Conservation (phyloP, 768 basidiomycete species). For the Coprinopsis strossmayeri region DNA sequence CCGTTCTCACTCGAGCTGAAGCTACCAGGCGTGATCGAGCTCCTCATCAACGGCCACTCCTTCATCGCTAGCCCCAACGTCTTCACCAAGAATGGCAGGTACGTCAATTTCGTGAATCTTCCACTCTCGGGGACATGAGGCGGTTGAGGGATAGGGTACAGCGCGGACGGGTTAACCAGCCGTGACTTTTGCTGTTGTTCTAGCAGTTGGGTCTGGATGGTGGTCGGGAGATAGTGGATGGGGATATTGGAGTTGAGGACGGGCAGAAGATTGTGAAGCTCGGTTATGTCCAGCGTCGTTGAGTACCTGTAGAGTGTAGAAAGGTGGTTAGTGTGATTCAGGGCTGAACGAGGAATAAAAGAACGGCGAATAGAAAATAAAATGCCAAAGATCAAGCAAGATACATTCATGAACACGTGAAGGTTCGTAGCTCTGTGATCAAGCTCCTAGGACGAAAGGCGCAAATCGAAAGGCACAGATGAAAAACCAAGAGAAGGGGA, state of each 20-base stretch:
- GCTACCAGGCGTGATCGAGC: conserved; percentile 49
- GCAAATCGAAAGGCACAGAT: too few species aligned
- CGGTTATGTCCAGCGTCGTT: conserved; percentile 69
- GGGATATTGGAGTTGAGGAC: conserved; percentile 67
- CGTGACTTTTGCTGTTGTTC: not conserved
- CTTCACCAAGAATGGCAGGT: conserved; percentile 80
- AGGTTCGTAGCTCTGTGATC: too few species aligned
- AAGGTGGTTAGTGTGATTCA: not conserved
- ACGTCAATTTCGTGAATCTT: conserved; percentile 64
- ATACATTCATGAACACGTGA: too few species aligned
- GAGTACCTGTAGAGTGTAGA: conserved; percentile 47
- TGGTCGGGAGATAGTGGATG: conserved; percentile 36
- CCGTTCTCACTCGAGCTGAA: conserved; percentile 5
- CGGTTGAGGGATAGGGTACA: conserved; percentile 32
- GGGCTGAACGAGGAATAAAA: too few species aligned
- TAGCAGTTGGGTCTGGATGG: conserved; percentile 12
- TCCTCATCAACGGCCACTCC: conserved; percentile 80
- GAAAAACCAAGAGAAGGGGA: too few species aligned
- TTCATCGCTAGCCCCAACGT: conserved; percentile 73
- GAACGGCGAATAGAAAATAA: too few species aligned
- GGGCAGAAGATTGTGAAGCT: conserved; percentile 56
- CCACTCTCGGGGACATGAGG: conserved; percentile 42
- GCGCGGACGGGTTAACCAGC: conserved; percentile 31
- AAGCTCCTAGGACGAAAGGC: too few species aligned
- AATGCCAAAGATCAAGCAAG: too few species aligned